Evolutionary conservation across 2,329 filamentous ascomycete genomes (phyloP), one percentile per base, ranked within the genome.

Genomic region (Cercospora berteroae): DNA sequence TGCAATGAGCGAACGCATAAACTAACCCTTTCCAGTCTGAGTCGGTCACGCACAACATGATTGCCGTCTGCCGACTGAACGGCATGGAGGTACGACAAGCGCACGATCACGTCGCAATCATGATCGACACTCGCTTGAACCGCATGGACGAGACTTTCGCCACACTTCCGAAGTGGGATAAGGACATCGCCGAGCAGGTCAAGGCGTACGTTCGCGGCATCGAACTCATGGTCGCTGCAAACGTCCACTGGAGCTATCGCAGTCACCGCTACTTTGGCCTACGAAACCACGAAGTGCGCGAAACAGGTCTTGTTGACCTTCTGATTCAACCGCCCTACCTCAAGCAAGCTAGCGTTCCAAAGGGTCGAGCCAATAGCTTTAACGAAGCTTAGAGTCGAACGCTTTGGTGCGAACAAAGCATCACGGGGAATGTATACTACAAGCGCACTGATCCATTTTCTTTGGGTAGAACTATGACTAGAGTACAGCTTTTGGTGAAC

Each of bases 211-310:
- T 61, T 31, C 57, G 60, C 39, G 64, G 64, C 27, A 60, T 60
- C 39, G 60, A 61, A 25, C 50, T 60, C 25, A 50, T 65, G 18
- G 39, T 65, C 2, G 33, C 60, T 27, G 42, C 57, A 5, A 65
- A 61, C 48, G 58, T 65, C 9, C 57, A 65, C 12, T 65, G 64
- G 56, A 65, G 64, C 44, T 65, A 60, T 59, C 56, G 64, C 10
- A 59, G 57, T 23, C 56, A 65, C 29, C 58, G 57, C 7, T 65
- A 56, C 31, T 61, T 65, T 39, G 64, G 64, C 29, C 44, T 50
- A 18, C 42, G 57, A 13, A 60, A 55, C 16, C 57, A 29, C 31
- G 57, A 65, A 31, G 64, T 61, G 4, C 52, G 39, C 5, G 36
- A 42, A 20, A 65, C 63, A 16, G 25, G 56, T 13, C 20, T 65